Evolutionary conservation across 108 stramenopile genomes (phyloP), one percentile per base, ranked within the genome.

Genomic region (Fistulifera solaris): DNA sequence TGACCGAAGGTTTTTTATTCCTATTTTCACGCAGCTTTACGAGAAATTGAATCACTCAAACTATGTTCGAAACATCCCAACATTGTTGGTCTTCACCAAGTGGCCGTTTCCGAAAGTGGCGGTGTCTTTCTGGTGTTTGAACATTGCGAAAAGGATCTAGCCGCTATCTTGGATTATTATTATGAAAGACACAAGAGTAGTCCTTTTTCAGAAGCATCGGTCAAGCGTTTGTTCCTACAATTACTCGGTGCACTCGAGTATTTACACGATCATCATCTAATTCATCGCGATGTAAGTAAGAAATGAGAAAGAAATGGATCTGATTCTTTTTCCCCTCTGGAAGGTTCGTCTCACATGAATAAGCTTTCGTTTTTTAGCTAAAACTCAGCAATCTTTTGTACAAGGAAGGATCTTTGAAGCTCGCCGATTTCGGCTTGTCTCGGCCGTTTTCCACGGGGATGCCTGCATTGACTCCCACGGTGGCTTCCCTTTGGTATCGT

Each of bases 401-500:
- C 52, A 56, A 56, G 27, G 16, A 49, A 19, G 85, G 85, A 17
- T 45, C 56, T 28, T 48, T 90, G 23, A 75, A 71, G 46, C 58
- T 90, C 38, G 84, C 84, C 0, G 95, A 96, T 61, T 96, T 96
- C 70, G 95, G 95, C 0, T 61, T 96, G 47, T 78, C 89, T 0
- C 67, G 95, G 26, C 77, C 78, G 40, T 75, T 71, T 18, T 50
- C 64, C 12, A 47, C 58, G 27, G 15, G 38, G 17, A 38, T 22
- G 6, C 40, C 52, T 18, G 21, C 39, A 25, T 66, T 94, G 24
- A 96, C 95, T 12, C 89, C 86, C 35, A 83, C 91, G 50, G 95
- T 96, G 19, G 93, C 89, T 14, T 83, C 77, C 21, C 56, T 94
- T 14, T 96, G 95, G 95, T 96, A 96, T 56, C 85, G 95, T 19